Percentiles rank a stretch among this genome's conserved stretches.
These are phyloP conservation scores for Solanum arcanum DNA, from an alignment of 257 asterid species.

Conservation along the genomic window DNA sequence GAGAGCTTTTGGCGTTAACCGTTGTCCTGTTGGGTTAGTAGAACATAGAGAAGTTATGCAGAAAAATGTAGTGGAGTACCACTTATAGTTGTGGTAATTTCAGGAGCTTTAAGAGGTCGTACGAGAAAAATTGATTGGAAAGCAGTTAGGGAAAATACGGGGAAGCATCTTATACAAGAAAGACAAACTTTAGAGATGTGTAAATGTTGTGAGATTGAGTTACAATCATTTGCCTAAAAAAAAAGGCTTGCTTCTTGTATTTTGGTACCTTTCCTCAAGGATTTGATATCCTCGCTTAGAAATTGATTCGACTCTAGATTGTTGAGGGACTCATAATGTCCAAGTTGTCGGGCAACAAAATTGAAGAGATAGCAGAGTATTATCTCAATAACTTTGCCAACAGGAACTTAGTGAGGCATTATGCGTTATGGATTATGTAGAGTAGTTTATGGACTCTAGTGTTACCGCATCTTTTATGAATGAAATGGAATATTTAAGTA, in stretches of 20 bases:
- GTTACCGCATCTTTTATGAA: no score
- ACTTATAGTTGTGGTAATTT: slow-evolving; percentile 33
- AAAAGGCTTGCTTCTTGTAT: slow-evolving; percentile 8
- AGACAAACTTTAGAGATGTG: neutral
- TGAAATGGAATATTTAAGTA: neutral
- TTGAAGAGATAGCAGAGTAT: slow-evolving; percentile 7
- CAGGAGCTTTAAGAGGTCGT: slow-evolving; percentile 23
- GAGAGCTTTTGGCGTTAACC: slow-evolving; percentile 14
- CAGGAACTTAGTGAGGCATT: slow-evolving; percentile 8
- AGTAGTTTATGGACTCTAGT: no score
- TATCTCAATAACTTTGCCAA: neutral
- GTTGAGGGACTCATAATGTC: slow-evolving; percentile 8
- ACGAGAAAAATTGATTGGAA: neutral
- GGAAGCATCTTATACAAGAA: neutral
- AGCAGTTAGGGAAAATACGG: slow-evolving; percentile 2
- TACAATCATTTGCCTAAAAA: slow-evolving; percentile 3
- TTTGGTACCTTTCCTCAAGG: slow-evolving; percentile 13
- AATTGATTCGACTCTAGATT: slow-evolving; percentile 3
- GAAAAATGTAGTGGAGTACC: slow-evolving; percentile 24
- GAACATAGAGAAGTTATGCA: neutral
- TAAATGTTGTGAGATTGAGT: neutral
- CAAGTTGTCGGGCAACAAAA: neutral
- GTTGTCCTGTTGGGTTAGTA: slow-evolving; percentile 10
- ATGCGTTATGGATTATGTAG: no score
- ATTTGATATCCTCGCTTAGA: neutral